Evolutionary conservation across 768 basidiomycete species (phyloP), one percentile per base, ranked within the genome.

Genomic region (Xerocomus potaroensis): DNA sequence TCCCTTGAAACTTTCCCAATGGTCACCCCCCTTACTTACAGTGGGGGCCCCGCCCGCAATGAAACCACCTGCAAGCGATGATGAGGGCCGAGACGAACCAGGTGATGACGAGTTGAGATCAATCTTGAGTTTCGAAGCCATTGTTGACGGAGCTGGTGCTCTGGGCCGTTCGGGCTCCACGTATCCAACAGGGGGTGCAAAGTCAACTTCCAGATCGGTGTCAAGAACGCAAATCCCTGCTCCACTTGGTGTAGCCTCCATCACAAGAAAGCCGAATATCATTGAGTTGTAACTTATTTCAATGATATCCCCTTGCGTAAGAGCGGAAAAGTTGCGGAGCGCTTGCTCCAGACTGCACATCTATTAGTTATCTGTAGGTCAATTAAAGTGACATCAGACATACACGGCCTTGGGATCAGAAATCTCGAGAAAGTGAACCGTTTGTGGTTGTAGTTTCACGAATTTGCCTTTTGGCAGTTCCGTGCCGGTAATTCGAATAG

Each of bases 341-440:
- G 92, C 90, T 64, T 93, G 88, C 68, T 99, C 96, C 30, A 99
- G 82, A 3, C 94, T 98, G 52, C 6, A 29, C 27, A 21, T 21
- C 42, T 32, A 19, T 56, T 14, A 56, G 42, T 8, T 24, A 33
- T 23, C 24, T 38, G 34, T 5, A 30, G 18, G 39, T 9, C 12
- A 32, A 12, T 8, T 15, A 24, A 27, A 4, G 11, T 3, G 1
- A 21, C 49, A 37, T 19, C 38, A 3, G 19, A 79, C 91, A 58
- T 74, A 96, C 92, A 97, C 93, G 34, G 95, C 94, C 70, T 95
- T 97, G 9, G 87, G 92, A 69, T 99, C 96, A 18, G 91, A 94
- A 29, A 99, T 86, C 63, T 99, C 92, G 34, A 98, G 74, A 70
- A 99, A 99, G 65, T 94, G 89, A 6, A 89, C 84, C 2, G 84